A percentile compares a stretch with the other conserved stretches of the same genome.
These are phyloP conservation scores for Phanerochaete sordida DNA, from an alignment of 768 basidiomycete species.

Conservation along the genomic window DNA sequence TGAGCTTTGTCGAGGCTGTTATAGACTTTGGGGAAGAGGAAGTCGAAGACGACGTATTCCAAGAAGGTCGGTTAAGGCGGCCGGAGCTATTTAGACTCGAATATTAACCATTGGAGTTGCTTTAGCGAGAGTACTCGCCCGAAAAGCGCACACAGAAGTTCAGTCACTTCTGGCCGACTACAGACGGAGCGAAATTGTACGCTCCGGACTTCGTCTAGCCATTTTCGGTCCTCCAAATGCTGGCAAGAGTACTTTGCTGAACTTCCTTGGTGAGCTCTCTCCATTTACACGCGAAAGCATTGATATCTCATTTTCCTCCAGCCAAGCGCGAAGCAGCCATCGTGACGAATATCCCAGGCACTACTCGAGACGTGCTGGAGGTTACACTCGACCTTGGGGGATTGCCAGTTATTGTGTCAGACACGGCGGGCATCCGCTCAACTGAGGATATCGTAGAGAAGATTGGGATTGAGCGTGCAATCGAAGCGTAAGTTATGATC, in stretches of 20 bases:
- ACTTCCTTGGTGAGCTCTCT: conserved; percentile 62
- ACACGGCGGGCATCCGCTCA: conserved; percentile 81
- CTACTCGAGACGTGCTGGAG: conserved; percentile 85
- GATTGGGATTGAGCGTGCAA: conserved; percentile 79
- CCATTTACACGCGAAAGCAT: not conserved
- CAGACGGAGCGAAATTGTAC: conserved; percentile 78
- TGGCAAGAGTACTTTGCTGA: conserved; percentile 88
- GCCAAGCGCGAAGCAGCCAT: conserved; percentile 88
- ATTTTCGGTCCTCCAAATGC: conserved; percentile 94
- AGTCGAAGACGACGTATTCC: conserved; percentile 77
- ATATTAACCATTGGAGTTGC: not conserved
- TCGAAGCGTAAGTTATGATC: conserved; percentile 48
- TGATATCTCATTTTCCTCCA: conserved; percentile 24
- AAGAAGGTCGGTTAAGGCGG: conserved; percentile 46
- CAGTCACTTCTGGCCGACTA: conserved; percentile 60
- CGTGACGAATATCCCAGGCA: conserved; percentile 83
- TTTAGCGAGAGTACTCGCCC: conserved; percentile 2
- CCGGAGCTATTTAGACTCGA: not conserved
- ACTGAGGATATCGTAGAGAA: conserved; percentile 71
- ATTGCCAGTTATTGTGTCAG: conserved; percentile 73
- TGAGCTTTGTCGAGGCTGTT: conserved; percentile 80
- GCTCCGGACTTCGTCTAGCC: conserved; percentile 76
- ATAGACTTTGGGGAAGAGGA: conserved; percentile 96
- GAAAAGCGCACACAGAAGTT: conserved; percentile 58
- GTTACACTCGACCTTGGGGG: conserved; percentile 88